Percentiles rank a stretch among this genome's conserved stretches.
Conservation (phyloP, 306 rosid species). For the Cicer arietinum region DNA sequence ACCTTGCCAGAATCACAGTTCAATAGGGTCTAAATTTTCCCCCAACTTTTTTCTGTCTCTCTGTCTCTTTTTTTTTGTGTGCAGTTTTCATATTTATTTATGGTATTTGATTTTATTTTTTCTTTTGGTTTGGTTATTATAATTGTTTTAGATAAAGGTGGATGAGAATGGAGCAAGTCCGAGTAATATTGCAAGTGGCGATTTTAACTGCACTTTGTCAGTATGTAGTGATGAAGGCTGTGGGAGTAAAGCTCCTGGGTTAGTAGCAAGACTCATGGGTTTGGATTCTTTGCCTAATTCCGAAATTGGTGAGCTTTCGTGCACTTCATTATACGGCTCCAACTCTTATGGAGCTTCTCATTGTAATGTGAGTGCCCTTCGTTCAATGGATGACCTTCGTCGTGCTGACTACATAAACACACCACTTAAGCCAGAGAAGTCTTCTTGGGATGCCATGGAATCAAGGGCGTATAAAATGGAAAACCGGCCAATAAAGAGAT, state of each 20-base stretch:
- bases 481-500: conserved; percentile 64
- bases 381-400: conserved; percentile 49
- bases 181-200: conserved; percentile 57
- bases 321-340: conserved; percentile 50
- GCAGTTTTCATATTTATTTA: background rate
- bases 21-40: conserved; percentile 54
- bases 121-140: conserved; percentile 33
- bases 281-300: conserved; percentile 79
- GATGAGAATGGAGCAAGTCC: conserved; percentile 63
- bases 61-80: background rate
- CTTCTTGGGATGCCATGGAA: conserved; percentile 58
- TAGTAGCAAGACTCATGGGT: conserved; percentile 95
- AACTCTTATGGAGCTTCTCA: conserved; percentile 55
- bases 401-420: conserved; percentile 51
- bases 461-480: conserved; percentile 55
- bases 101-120: background rate
- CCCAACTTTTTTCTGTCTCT: conserved; percentile 1
- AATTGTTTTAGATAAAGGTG: conserved; percentile 59
- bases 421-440: conserved; percentile 58
- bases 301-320: conserved; percentile 52
- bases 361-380: conserved; percentile 49
- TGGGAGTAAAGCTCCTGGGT: conserved; percentile 73
- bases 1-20: conserved; percentile 52
- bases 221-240: conserved; percentile 69
- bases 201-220: conserved; percentile 61